Evolutionary conservation across 1,284 basidiomycete species (phyloP).

Genomic region (Termitomyces sp.): DNA sequence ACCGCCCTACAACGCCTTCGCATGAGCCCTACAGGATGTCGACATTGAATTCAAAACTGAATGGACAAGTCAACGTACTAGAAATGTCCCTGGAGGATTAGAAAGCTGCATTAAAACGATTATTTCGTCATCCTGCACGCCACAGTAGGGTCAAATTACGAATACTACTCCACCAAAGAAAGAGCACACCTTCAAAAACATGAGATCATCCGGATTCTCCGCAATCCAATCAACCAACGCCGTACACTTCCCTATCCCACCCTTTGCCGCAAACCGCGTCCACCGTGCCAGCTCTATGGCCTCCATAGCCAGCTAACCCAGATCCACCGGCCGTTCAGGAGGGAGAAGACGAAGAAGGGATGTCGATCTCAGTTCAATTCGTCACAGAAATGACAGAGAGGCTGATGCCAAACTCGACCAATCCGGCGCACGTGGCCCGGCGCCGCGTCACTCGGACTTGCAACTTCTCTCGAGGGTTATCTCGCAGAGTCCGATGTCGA

Average conservation of each 20-base stretch:
- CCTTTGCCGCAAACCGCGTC: constrained; percentile 77
- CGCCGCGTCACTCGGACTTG: too few species aligned
- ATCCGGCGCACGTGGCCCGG: not conserved
- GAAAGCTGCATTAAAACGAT: constrained; percentile 74
- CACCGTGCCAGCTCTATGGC: constrained; percentile 68
- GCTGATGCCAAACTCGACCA: not conserved
- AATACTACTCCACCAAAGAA: not conserved
- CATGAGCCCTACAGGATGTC: constrained; percentile 62
- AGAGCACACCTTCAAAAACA: constrained; percentile 75
- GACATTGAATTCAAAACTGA: not conserved
- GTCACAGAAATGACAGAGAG: not conserved
- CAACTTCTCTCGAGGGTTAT: too few species aligned
- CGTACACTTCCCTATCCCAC: constrained; percentile 74
- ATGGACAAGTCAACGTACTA: constrained; percentile 42
- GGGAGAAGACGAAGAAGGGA: not conserved
- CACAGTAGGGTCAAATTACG: constrained; percentile 3
- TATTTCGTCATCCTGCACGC: constrained; percentile 71
- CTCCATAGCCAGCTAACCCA: constrained; percentile 45
- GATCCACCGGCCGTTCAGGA: not conserved
- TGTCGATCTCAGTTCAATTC: not conserved
- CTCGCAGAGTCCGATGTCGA: too few species aligned
- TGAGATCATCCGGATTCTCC: constrained; percentile 73
- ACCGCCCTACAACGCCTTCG: constrained; percentile 87
- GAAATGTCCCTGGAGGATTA: constrained; percentile 48
- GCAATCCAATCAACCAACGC: constrained; percentile 75